Base-by-base conservation (phyloP, 1,284 basidiomycete genomes). In the Spongiforma sp. region DNA sequence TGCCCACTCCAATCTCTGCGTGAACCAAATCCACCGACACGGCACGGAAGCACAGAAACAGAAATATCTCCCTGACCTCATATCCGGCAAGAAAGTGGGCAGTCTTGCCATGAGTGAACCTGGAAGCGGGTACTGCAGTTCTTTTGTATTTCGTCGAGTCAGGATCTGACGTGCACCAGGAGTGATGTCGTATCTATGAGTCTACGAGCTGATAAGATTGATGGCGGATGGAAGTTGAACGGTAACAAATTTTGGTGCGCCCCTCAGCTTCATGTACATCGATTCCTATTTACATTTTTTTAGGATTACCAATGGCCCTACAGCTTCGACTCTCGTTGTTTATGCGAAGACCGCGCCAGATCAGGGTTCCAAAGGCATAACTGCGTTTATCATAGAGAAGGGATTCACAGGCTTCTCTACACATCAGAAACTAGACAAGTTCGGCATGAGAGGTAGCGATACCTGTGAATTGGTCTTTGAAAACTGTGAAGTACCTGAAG, bases 401-500 rank as follows among this genome's bases (percentile, higher is more conserved):
- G 88, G 80, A 3, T 93, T 89, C 77, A 78, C 85, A 39, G 96
- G 96, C 8, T 98, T 98, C 79, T 93, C 93, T 19, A 93, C 93
- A 3, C 90, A 93, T 69, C 93, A 92, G 68, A 95, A 96, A 71
- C 83, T 98, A 26, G 96, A 98, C 80, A 98, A 98, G 78, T 89
- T 98, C 72, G 96, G 96, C 1, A 98, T 98, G 96, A 84, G 96
- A 66, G 96, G 96, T 48, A 94, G 92, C 63, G 95, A 98, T 73
- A 98, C 96, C 1, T 96, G 94, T 72, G 96, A 98, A 77, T 82
- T 98, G 34, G 90, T 97, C 37, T 98, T 98, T 69, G 94, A 98
- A 72, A 86, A 95, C 70, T 96, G 96, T 70, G 86, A 91, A 69
- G 90, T 98, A 4, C 94, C 95, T 3, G 88, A 91, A 74, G 90